Evolutionary conservation across 306 rosid genomes (phyloP).

Genomic region (Cicer pinnatifidum): DNA sequence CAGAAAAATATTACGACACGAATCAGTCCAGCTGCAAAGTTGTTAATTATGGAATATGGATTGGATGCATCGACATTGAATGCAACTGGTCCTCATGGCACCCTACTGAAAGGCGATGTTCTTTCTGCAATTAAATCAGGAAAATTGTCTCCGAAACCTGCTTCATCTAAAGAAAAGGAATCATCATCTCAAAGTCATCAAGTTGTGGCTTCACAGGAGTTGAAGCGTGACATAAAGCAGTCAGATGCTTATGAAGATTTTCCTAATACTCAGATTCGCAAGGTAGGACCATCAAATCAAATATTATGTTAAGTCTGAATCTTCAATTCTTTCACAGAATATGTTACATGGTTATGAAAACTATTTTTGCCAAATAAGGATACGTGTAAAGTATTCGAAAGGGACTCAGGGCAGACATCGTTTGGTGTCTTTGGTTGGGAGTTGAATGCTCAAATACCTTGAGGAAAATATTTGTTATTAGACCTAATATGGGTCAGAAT

Average conservation of each 20-base stretch:
- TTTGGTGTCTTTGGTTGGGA: constrained; percentile 32
- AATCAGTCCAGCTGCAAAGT: constrained; percentile 93
- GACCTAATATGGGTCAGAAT: constrained; percentile 16
- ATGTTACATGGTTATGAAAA: constrained; percentile 28
- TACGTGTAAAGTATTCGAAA: constrained; percentile 1
- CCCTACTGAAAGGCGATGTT: constrained; percentile 92
- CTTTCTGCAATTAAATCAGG: constrained; percentile 85
- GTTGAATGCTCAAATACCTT: constrained; percentile 30
- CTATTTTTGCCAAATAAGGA: constrained; percentile 32
- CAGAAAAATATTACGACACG: constrained; percentile 58
- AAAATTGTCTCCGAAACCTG: constrained; percentile 56
- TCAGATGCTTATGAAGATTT: constrained; percentile 79
- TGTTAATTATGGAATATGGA: constrained; percentile 78
- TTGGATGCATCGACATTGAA: constrained; percentile 72
- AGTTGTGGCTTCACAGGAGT: constrained; percentile 51
- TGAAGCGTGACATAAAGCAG: constrained; percentile 58
- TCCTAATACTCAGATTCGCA: constrained; percentile 91
- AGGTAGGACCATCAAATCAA: constrained; percentile 58
- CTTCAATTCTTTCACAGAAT: constrained; percentile 31
- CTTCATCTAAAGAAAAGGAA: constrained; percentile 66
- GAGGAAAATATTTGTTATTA: constrained; percentile 11
- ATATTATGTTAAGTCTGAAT: constrained; percentile 28
- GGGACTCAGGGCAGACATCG: constrained; percentile 12
- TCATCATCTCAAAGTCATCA: constrained; percentile 55
- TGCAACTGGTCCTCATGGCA: constrained; percentile 85